Evolutionary conservation across 2,329 filamentous ascomycete genomes (phyloP).

Genomic region (Alternaria brassicicola): DNA sequence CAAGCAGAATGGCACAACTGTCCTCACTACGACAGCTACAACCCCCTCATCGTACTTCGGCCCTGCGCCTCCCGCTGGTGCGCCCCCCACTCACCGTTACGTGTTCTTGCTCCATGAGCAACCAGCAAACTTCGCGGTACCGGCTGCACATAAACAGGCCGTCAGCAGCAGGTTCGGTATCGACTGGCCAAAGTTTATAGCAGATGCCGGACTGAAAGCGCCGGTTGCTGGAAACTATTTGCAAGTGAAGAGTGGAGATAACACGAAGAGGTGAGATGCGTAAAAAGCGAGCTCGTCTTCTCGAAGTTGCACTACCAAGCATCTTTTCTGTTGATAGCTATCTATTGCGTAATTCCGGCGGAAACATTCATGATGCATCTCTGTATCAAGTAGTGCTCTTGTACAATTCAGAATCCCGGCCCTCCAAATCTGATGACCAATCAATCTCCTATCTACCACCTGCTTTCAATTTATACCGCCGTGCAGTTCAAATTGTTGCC

Average conservation of each 20-base stretch:
- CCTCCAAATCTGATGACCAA: neutral
- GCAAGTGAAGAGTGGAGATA: conserved; percentile 36
- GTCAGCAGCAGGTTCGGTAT: conserved; percentile 28
- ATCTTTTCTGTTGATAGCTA: neutral
- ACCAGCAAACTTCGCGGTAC: conserved; percentile 34
- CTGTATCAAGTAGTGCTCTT: neutral
- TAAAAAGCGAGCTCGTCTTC: neutral
- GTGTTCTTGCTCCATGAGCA: conserved; percentile 40
- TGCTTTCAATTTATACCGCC: neutral
- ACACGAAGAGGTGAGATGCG: conserved; percentile 18
- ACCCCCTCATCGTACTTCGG: conserved; percentile 39
- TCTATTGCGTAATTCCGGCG: neutral
- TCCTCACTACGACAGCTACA: conserved; percentile 38
- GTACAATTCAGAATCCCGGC: neutral
- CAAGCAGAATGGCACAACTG: conserved; percentile 29
- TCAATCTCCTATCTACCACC: neutral
- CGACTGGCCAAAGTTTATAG: conserved; percentile 30
- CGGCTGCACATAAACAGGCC: conserved; percentile 25
- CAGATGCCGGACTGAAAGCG: conserved; percentile 27
- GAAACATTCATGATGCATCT: neutral
- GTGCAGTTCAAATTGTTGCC: conserved; percentile 1
- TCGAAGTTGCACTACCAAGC: neutral
- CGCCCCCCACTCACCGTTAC: conserved; percentile 40
- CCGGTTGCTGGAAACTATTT: conserved; percentile 32
- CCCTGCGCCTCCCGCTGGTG: conserved; percentile 38